phyloP scores from a whole-genome alignment of 345 rosid genomes.

The Anacardium occidentale region DNA sequence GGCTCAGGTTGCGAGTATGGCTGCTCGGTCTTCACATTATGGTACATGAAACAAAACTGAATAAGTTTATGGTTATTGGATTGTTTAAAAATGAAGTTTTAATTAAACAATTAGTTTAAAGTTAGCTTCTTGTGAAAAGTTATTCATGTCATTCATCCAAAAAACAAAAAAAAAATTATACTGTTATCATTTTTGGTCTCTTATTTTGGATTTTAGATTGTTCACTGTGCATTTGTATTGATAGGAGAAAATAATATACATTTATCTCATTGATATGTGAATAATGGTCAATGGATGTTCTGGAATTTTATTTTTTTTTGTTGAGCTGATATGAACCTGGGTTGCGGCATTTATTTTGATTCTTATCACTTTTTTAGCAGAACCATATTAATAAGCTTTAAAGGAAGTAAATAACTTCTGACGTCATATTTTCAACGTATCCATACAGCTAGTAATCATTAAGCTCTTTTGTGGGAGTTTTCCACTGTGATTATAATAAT shows the following conservation, averaged over 20 bases:
- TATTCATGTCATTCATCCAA: slow-evolving; percentile 6
- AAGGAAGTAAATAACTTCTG: neutral
- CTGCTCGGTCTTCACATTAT: slow-evolving; percentile 56
- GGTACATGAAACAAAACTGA: slow-evolving; percentile 18
- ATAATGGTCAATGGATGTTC: neutral
- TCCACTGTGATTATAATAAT: too few species aligned
- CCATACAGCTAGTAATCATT: neutral
- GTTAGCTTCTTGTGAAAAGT: slow-evolving; percentile 21
- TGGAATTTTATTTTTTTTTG: neutral
- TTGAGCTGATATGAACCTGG: neutral
- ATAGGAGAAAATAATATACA: slow-evolving; percentile 14
- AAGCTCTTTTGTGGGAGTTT: neutral
- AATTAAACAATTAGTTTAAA: slow-evolving; percentile 9
- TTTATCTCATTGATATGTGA: neutral
- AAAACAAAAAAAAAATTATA: neutral
- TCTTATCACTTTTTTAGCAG: neutral
- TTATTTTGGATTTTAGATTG: neutral
- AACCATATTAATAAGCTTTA: neutral
- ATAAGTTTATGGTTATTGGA: neutral
- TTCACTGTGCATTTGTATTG: slow-evolving; percentile 9
- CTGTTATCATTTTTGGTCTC: slow-evolving; percentile 5
- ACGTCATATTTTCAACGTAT: neutral
- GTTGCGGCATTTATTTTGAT: neutral
- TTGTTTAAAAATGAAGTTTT: neutral
- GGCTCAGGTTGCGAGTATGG: slow-evolving; percentile 82